These are phyloP conservation scores for Dendrocalamus latiflorus DNA, from an alignment of 202 grass and related monocot genomes.

Conservation along the genomic window DNA sequence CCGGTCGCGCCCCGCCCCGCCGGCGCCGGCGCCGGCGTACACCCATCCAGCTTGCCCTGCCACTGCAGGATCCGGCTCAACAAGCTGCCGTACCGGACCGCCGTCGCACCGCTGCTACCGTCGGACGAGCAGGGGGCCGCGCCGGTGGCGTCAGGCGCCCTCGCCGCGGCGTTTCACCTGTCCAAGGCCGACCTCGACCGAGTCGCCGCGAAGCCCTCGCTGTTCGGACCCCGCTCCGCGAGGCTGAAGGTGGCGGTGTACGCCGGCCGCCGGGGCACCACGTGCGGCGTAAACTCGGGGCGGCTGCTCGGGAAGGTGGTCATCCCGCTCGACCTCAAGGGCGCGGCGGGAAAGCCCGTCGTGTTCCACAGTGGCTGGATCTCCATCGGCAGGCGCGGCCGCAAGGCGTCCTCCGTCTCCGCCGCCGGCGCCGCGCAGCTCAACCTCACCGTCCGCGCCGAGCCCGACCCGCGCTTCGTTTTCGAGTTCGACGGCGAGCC, in stretches of 20 bases:
- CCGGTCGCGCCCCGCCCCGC: slow-evolving; percentile 51
- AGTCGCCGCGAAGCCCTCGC: slow-evolving; percentile 32
- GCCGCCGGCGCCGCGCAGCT: slow-evolving; percentile 27
- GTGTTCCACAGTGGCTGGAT: slow-evolving; percentile 81
- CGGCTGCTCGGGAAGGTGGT: slow-evolving; percentile 68
- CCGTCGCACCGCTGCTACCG: slow-evolving; percentile 39
- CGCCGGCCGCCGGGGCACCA: slow-evolving; percentile 46
- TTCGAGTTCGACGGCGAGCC: slow-evolving; percentile 96
- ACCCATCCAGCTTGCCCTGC: slow-evolving; percentile 57
- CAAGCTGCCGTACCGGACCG: slow-evolving; percentile 47
- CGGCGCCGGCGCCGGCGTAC: slow-evolving; percentile 52
- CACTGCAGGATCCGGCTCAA: slow-evolving; percentile 81
- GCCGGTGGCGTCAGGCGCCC: slow-evolving; percentile 8
- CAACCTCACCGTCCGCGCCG: slow-evolving; percentile 61
- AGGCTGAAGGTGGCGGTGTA: slow-evolving; percentile 63
- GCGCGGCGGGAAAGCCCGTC: slow-evolving; percentile 36
- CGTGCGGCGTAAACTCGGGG: slow-evolving; percentile 39
- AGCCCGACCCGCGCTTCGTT: slow-evolving; percentile 74
- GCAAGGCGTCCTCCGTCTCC: background rate
- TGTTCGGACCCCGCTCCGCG: slow-evolving; percentile 29
- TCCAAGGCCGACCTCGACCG: slow-evolving; percentile 69
- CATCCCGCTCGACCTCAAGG: slow-evolving; percentile 61
- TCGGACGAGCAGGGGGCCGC: background rate
- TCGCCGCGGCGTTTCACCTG: slow-evolving; percentile 73
- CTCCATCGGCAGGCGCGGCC: slow-evolving; percentile 33